These are phyloP conservation scores for Solanum pimpinellifolium DNA, from an alignment of 257 asterid genomes.

Conservation along the genomic window DNA sequence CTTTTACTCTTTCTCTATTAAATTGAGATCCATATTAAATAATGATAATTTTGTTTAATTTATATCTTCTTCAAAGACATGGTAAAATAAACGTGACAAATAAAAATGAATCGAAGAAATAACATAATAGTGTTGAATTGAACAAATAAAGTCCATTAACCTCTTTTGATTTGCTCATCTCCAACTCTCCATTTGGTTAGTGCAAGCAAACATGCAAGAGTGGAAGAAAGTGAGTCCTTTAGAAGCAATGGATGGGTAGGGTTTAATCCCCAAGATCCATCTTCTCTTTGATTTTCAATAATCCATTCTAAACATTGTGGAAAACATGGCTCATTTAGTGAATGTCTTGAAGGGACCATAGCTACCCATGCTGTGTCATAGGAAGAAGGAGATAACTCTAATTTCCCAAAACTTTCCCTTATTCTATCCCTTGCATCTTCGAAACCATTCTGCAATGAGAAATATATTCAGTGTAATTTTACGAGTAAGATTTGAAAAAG, in stretches of 20 bases:
- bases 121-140: no score
- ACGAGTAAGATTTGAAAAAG: no score
- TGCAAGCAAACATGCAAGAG: not conserved
- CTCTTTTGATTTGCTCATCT: not conserved
- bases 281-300: not conserved
- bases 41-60: no score
- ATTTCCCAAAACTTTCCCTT: not conserved
- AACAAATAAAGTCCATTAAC: no score
- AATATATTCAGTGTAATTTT: no score
- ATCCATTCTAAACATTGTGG: not conserved
- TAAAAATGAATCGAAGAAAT: no score
- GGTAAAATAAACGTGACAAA: no score
- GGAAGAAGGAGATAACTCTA: not conserved
- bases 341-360: not conserved
- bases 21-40: no score
- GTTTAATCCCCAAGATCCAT: no score
- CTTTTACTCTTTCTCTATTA: no score
- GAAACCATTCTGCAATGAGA: not conserved
- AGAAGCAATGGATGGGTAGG: no score
- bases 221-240: not conserved
- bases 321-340: not conserved
- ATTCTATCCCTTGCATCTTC: not conserved
- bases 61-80: no score
- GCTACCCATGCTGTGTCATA: slow-evolving; percentile 1
- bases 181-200: not conserved